Percentiles rank a stretch among this genome's conserved stretches.
phyloP scores from a whole-genome alignment of 768 basidiomycete species.

The Vararia minispora region DNA sequence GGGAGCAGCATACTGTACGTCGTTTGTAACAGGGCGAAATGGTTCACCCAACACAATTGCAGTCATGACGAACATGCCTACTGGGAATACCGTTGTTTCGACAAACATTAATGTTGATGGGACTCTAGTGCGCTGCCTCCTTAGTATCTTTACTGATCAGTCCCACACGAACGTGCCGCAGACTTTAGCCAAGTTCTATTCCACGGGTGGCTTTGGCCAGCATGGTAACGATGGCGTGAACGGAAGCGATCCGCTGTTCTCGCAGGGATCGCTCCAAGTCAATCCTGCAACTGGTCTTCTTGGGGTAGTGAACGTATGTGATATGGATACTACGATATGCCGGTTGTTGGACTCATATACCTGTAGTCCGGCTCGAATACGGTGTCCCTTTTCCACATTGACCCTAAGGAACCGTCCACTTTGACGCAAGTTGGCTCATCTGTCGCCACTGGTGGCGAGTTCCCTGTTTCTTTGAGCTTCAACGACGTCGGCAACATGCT shows the following conservation, averaged over 20 bases:
- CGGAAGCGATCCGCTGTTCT: conserved; percentile 20
- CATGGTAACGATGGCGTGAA: conserved; percentile 14
- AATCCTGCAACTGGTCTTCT: conserved; percentile 13
- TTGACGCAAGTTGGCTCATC: conserved; percentile 15
- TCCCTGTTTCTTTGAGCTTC: conserved; percentile 16
- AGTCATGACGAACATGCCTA: conserved; percentile 42
- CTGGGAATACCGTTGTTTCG: conserved; percentile 33
- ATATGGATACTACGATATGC: too few relatives aligned
- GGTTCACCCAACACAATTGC: too few relatives aligned
- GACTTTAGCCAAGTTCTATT: conserved; percentile 13
- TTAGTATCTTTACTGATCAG: background rate
- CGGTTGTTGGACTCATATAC: too few relatives aligned
- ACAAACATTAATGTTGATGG: conserved; percentile 31
- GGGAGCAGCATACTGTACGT: conserved; percentile 19
- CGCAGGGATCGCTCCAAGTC: conserved; percentile 19
- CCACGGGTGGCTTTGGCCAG: conserved; percentile 14
- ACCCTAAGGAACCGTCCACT: conserved; percentile 12
- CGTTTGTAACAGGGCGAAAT: background rate
- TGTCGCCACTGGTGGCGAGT: conserved; percentile 14
- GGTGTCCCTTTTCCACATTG: conserved; percentile 15
- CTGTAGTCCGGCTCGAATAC: conserved; percentile 16
- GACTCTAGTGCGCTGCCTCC: conserved; percentile 24
- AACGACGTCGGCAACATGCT: conserved; percentile 8
- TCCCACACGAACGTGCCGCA: conserved; percentile 2
- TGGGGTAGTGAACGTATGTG: conserved; percentile 17